Conservation (phyloP, 73 alveolate species). For the Breviolum minutum region DNA sequence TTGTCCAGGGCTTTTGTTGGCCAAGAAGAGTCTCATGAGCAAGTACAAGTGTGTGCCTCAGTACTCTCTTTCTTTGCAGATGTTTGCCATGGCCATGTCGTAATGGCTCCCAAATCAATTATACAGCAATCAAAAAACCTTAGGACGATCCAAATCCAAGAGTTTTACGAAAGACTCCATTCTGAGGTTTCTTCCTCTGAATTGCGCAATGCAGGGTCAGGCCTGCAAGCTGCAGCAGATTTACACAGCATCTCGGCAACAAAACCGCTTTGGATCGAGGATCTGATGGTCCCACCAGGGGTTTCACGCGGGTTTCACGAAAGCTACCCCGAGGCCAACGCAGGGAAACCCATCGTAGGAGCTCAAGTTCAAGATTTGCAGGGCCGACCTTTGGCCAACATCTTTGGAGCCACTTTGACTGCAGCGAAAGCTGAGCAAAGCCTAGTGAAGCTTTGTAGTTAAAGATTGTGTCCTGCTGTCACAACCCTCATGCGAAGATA, state of each 20-base stretch:
- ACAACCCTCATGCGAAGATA: no score
- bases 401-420: conserved; percentile 3
- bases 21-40: conserved; percentile 27
- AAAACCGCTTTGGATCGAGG: not conserved
- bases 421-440: not conserved
- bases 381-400: conserved; percentile 26
- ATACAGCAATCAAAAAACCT: no score
- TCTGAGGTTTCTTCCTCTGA: conserved; percentile 12
- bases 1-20: conserved; percentile 11
- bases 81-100: not conserved
- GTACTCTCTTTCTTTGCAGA: not conserved
- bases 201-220: conserved; percentile 38
- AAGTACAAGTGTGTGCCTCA: conserved; percentile 7
- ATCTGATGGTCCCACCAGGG: not conserved
- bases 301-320: not conserved
- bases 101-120: no score
- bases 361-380: conserved; percentile 43
- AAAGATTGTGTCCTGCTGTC: no score
- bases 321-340: not conserved
- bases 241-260: not conserved
- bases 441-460: not conserved
- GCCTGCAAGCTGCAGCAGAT: conserved; percentile 33
- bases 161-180: no score
- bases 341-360: conserved; percentile 48
- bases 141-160: no score